These are phyloP conservation scores for Escallonia herrerae DNA, from an alignment of 129 eudicot species.

Conservation along the genomic window DNA sequence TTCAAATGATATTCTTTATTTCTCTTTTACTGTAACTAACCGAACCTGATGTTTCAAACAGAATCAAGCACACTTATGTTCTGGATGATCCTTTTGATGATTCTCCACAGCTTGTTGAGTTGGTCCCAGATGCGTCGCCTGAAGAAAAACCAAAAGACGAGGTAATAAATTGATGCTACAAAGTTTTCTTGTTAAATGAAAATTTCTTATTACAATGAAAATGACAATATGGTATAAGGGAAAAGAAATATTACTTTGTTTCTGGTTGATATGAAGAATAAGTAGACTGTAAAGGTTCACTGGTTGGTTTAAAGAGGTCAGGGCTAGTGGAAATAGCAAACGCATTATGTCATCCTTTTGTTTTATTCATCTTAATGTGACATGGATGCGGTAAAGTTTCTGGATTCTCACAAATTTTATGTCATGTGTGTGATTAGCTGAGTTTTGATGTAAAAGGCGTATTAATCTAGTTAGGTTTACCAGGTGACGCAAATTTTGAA, in stretches of 20 bases:
- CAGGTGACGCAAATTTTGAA: too few relatives aligned
- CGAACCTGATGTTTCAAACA: slow-evolving; percentile 15
- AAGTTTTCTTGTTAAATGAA: not conserved
- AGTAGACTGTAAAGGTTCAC: not conserved
- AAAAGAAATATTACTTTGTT: not conserved
- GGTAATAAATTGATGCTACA: slow-evolving; percentile 26
- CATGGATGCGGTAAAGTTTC: too few relatives aligned
- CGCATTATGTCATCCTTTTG: too few relatives aligned
- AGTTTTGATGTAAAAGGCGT: too few relatives aligned
- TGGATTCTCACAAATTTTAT: too few relatives aligned
- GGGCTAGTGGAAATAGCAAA: too few relatives aligned
- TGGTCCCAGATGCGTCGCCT: slow-evolving; percentile 90
- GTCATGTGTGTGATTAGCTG: too few relatives aligned
- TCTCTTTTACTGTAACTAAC: not conserved
- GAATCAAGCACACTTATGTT: slow-evolving; percentile 87
- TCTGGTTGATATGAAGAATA: not conserved
- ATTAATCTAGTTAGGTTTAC: too few relatives aligned
- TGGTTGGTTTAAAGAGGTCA: too few relatives aligned
- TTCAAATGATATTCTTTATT: not conserved
- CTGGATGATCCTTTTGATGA: slow-evolving; percentile 95
- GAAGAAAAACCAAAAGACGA: slow-evolving; percentile 97
- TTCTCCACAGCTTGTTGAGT: slow-evolving; percentile 67
- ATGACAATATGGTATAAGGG: not conserved
- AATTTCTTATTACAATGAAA: not conserved
- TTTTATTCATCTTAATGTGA: too few relatives aligned